Evolutionary conservation across 129 eudicot genomes (phyloP), one percentile per base, ranked within the genome.

Genomic region (Flaveria ramosissima): DNA sequence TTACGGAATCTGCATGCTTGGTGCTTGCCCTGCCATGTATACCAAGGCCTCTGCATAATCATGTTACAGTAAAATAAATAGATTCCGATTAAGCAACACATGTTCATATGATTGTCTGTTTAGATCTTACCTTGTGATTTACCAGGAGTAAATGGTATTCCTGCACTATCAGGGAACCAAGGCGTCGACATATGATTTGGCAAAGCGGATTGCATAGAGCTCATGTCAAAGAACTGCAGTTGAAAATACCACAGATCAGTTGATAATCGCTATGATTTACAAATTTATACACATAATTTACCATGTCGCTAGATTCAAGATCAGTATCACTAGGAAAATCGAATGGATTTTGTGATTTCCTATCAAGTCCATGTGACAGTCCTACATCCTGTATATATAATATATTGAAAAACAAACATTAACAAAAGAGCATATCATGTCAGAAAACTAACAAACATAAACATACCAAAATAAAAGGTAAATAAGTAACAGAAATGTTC

Each of bases 161-260:
- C 71, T 70, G 92, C 67, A 77, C 78, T 80, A 75, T 81, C 85
- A 55, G 89, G 74, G 84, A 85, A 88, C 97, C 98, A 90, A 62
- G 96, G 77, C 52, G 85, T 42, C 64, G 90, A 79, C 47, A 75
- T 68, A 72, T 65, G 78, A 84, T 79, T 73, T 50, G 98, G 96
- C 72, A 93, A 81, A 63, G 84, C 89, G 26, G 89, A 77, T 83
- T 90, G 92, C 81, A 93, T 75, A 72, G 95, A 77, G 71, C 92
- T 84, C 98, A 90, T 88, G 77, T 90, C 91, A 81, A 88, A 84
- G 78, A 90, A 90, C 96, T 93, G 91, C 66, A 85, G 62, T 83
- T 79, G 41, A 32, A 63, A 57, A 53, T 4, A 59, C 20, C 21
- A 56, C 36, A 46, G 11, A 70, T 59, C 27, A 73, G 39, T 39